Evolutionary conservation across 129 eudicot species (phyloP).

Genomic region (Artemisia argyi): DNA sequence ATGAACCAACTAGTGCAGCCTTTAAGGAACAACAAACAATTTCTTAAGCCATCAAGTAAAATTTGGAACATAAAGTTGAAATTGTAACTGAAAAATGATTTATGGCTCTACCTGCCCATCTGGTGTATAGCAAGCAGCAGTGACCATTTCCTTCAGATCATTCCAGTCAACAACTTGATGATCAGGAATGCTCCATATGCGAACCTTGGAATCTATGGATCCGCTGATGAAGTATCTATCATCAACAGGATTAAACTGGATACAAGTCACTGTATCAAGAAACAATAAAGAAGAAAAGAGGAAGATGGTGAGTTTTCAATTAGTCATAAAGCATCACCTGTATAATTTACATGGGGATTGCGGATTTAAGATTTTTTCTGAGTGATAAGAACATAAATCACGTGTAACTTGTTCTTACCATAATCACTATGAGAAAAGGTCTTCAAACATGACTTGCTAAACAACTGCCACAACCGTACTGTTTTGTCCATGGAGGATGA

Average conservation of each 20-base stretch:
- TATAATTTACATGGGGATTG: no score
- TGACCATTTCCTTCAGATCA: conserved; percentile 99
- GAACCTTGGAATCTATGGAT: conserved; percentile 92
- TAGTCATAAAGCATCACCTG: conserved; percentile 2
- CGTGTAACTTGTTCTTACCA: conserved; percentile 46
- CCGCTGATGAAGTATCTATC: conserved; percentile 97
- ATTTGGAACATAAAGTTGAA: conserved; percentile 17
- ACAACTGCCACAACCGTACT: conserved; percentile 89
- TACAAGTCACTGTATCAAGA: conserved; percentile 84
- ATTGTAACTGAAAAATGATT: conserved; percentile 1
- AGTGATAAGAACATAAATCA: conserved; percentile 7
- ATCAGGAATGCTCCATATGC: conserved; percentile 98
- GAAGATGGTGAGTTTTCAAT: neutral
- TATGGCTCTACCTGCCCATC: conserved; percentile 90
- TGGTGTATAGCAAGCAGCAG: conserved; percentile 99
- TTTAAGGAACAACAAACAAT: conserved; percentile 41
- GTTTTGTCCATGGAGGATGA: conserved; percentile 99
- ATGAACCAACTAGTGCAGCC: conserved; percentile 98
- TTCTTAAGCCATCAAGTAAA: conserved; percentile 18
- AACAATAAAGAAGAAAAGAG: conserved; percentile 16
- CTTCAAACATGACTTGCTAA: conserved; percentile 91
- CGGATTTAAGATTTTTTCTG: neutral
- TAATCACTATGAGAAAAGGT: conserved; percentile 96
- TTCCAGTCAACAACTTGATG: conserved; percentile 98
- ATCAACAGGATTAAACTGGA: conserved; percentile 97